phyloP scores from a whole-genome alignment of 2,329 filamentous ascomycete genomes.

The Ciborinia camelliae region DNA sequence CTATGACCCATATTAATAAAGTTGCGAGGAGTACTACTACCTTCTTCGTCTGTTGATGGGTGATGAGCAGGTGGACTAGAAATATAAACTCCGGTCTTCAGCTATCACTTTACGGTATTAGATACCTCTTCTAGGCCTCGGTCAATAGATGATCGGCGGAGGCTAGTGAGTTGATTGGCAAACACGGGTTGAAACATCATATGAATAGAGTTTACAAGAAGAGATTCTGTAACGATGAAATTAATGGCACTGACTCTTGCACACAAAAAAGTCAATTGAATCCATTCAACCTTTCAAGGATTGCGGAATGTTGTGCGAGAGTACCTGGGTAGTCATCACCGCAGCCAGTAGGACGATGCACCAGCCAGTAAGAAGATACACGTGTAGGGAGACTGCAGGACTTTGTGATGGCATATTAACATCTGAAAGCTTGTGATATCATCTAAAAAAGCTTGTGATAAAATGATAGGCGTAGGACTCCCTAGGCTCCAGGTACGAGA shows the following conservation, averaged over 20 bases:
- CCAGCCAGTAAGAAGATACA: background rate
- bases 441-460: background rate
- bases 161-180: background rate
- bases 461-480: background rate
- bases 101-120: background rate
- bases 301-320: background rate
- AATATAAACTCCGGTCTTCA: background rate
- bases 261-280: background rate
- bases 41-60: background rate
- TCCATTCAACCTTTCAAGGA: no score
- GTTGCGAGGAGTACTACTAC: background rate
- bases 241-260: background rate
- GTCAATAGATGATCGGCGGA: background rate
- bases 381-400: no score
- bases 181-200: no score
- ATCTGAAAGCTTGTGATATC: background rate
- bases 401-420: no score
- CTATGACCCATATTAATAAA: background rate
- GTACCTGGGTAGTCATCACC: background rate
- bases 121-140: no score
- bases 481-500: background rate
- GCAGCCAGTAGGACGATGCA: background rate
- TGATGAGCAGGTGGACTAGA: background rate
- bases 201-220: background rate
- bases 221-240: no score